Conservation (phyloP, 1,139 yeast genomes). For the Oligophagozyma castellii region DNA sequence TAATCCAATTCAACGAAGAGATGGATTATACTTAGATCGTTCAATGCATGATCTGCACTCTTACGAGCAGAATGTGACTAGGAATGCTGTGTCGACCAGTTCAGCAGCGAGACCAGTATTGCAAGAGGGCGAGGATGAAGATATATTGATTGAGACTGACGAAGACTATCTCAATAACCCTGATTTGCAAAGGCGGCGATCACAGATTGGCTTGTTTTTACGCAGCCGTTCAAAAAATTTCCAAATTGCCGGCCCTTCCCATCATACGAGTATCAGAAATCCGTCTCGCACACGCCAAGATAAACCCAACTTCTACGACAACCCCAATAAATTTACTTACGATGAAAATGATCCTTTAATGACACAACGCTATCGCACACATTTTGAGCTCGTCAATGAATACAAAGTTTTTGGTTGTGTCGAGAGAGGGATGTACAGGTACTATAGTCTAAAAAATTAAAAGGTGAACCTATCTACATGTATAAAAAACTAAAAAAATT, state of each 20-base stretch:
- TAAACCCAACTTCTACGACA: conserved; percentile 9
- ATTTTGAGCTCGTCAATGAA: conserved; percentile 22
- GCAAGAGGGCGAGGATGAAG: background rate
- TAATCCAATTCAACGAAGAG: conserved; percentile 5
- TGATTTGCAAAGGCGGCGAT: conserved; percentile 22
- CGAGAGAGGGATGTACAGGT: conserved; percentile 62
- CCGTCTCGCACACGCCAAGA: conserved; percentile 3
- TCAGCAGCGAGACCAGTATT: background rate
- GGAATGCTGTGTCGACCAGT: background rate
- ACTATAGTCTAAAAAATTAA: conserved; percentile 35
- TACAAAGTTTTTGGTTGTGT: conserved; percentile 54
- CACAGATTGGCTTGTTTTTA: conserved; percentile 16
- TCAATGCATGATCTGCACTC: conserved; percentile 15
- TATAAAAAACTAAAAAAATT: too few species aligned
- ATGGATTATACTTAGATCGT: conserved; percentile 24
- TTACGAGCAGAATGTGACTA: background rate
- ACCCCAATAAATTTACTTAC: conserved; percentile 17
- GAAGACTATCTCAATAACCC: conserved; percentile 22
- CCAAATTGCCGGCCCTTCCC: background rate
- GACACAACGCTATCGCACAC: conserved; percentile 15
- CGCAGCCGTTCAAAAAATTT: conserved; percentile 4
- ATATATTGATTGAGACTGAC: conserved; percentile 8
- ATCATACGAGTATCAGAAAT: background rate
- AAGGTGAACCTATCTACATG: too few species aligned
- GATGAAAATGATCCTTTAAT: conserved; percentile 17